Percentiles rank a stretch among this genome's conserved stretches.
These are phyloP conservation scores for Plasmodium coatneyi DNA, from an alignment of 169 alveolate species.

Conservation along the genomic window DNA sequence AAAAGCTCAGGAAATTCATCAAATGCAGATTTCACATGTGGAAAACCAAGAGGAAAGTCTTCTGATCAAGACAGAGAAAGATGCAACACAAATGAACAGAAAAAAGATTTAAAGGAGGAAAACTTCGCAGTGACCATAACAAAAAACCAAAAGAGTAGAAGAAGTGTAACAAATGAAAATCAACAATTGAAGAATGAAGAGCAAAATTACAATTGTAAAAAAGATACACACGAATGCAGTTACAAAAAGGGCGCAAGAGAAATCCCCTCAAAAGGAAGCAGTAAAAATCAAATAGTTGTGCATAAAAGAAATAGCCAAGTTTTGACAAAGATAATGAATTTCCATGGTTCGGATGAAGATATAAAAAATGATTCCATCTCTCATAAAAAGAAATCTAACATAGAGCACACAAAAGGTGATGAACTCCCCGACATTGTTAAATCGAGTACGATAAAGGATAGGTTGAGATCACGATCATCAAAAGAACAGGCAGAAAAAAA, in stretches of 20 bases:
- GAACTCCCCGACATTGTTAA: neutral
- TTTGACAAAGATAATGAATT: slow-evolving; percentile 52
- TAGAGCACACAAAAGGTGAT: slow-evolving; percentile 8
- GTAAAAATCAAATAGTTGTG: slow-evolving; percentile 47
- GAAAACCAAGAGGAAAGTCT: slow-evolving; percentile 2
- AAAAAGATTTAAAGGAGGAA: neutral
- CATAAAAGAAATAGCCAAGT: slow-evolving; percentile 53
- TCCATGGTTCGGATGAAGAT: slow-evolving; percentile 1
- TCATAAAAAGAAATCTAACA: neutral
- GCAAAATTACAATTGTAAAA: neutral
- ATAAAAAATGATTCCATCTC: neutral
- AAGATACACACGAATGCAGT: slow-evolving; percentile 6
- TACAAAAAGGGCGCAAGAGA: slow-evolving; percentile 6
- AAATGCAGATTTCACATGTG: neutral
- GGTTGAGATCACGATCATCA: slow-evolving; percentile 9
- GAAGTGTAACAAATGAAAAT: slow-evolving; percentile 16
- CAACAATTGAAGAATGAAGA: neutral
- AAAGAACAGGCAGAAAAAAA: slow-evolving; percentile 16
- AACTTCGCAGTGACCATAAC: neutral
- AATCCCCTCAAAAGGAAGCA: slow-evolving; percentile 1
- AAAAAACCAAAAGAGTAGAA: slow-evolving; percentile 12
- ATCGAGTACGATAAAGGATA: slow-evolving; percentile 19
- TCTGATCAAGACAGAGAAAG: neutral
- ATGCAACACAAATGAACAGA: neutral
- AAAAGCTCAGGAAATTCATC: neutral